Base-by-base conservation (phyloP, 108 stramenopile species). In the Cyclotella kingstonii region DNA sequence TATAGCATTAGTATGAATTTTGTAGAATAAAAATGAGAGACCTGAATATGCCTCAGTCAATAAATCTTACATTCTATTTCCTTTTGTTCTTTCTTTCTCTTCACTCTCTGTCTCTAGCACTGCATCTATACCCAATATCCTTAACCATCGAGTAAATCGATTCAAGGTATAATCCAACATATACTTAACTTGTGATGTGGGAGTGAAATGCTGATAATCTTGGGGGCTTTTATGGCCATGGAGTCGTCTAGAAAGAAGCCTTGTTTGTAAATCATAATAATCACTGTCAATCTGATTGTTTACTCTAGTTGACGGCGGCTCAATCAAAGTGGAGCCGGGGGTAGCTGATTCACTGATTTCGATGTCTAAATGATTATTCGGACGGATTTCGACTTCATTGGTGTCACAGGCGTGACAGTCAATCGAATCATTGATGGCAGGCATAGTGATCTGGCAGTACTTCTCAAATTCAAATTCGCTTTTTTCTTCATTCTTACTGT, bases 71-170 rank as follows among this genome's bases (percentile, higher is more conserved):
- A 89, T 79, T 3, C 76, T 84, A 2, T 63, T 70, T 25, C 62
- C 56, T 35, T 60, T 80, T 9, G 87, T 90, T 26, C 90, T 56
- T 38, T 76, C 59, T 50, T 51, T 73, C 68, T 94, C 93, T 78
- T 94, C 88, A 25, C 77, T 77, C 5, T 80, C 78, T 27, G 87
- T 94, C 75, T 94, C 93, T 35, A 94, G 48, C 7, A 62, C 84
- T 0, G 88, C 90, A 77, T 94, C 93, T 46, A 88, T 66, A 0
- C 93, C 93, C 21, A 94, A 53, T 35, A 94, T 85, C 41, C 93
- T 82, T 0, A 94, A 53, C 93, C 93, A 94, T 18, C 93, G 54
- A n/a, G 73, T 75, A 31, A 75, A 67, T 47, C 83, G 63, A 65
- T 91, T 94, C 25, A 94, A 63, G 1, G 89, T 94, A 39, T 68